phyloP scores from a whole-genome alignment of 2,329 filamentous ascomycete species.

The Acrocalymma vagum region DNA sequence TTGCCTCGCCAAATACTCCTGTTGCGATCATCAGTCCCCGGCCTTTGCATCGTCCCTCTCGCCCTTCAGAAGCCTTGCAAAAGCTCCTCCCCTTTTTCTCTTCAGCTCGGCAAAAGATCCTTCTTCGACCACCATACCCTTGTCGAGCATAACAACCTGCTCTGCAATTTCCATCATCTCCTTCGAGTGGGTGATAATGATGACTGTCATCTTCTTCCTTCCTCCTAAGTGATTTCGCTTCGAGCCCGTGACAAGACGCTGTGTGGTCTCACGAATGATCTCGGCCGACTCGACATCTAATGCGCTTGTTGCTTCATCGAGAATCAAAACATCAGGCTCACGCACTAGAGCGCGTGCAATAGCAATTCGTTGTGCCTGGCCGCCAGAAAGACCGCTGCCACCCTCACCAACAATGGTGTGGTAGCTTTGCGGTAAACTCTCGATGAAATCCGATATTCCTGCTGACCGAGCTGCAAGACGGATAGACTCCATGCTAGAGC shows the following conservation, averaged over 20 bases:
- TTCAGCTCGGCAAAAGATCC: conserved; percentile 72
- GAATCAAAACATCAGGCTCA: conserved; percentile 74
- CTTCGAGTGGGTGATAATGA: conserved; percentile 81
- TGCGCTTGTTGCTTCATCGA: conserved; percentile 88
- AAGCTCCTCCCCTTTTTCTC: conserved; percentile 33
- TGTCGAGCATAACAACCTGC: conserved; percentile 74
- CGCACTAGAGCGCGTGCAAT: conserved; percentile 82
- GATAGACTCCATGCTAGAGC: conserved; percentile 57
- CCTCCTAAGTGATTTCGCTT: background rate
- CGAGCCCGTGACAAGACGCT: conserved; percentile 54
- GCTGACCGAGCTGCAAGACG: conserved; percentile 61
- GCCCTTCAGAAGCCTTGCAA: conserved; percentile 50
- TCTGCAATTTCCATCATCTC: conserved; percentile 90
- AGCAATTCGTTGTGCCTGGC: conserved; percentile 81
- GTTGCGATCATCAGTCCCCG: too few species aligned
- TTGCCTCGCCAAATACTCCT: too few species aligned
- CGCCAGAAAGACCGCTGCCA: conserved; percentile 76
- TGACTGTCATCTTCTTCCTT: conserved; percentile 66
- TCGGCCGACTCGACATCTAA: conserved; percentile 76
- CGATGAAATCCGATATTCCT: conserved; percentile 80
- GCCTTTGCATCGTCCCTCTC: too few species aligned
- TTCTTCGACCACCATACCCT: conserved; percentile 71
- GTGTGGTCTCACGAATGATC: conserved; percentile 70
- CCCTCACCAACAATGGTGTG: conserved; percentile 79
- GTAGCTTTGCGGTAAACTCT: conserved; percentile 74